Percentiles rank a stretch among this genome's conserved stretches.
phyloP scores from a whole-genome alignment of 2,329 filamentous ascomycete species.

The Venturia pyrina region DNA sequence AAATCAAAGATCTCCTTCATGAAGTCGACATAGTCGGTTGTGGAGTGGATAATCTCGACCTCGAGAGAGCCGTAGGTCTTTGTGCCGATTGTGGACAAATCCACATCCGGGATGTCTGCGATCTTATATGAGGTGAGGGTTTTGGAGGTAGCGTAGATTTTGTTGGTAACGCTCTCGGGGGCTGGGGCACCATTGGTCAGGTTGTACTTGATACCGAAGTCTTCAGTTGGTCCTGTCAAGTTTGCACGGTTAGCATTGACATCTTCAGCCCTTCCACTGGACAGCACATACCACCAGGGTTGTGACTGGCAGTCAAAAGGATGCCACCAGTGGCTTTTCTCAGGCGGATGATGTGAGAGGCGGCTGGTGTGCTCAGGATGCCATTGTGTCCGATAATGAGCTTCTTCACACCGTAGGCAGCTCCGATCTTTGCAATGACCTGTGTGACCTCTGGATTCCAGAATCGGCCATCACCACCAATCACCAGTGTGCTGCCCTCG shows the following conservation, averaged over 20 bases:
- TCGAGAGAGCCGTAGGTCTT: constrained; percentile 78
- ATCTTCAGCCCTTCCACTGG: constrained; percentile 3
- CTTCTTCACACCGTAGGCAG: constrained; percentile 98
- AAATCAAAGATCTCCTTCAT: constrained; percentile 99
- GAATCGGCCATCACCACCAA: constrained; percentile 93
- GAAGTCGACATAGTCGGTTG: constrained; percentile 84
- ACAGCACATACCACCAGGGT: constrained; percentile 73
- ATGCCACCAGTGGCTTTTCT: constrained; percentile 94
- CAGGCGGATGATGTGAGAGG: constrained; percentile 91
- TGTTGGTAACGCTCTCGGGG: constrained; percentile 93
- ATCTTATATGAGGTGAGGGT: constrained; percentile 86
- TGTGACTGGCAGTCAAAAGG: constrained; percentile 92
- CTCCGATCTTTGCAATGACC: constrained; percentile 92
- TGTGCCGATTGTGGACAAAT: constrained; percentile 72
- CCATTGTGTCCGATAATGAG: constrained; percentile 91
- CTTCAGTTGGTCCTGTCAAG: constrained; percentile 67
- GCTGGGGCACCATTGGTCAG: constrained; percentile 90
- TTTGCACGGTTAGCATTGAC: neutral
- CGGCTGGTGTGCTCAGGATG: constrained; percentile 92
- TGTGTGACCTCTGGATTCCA: constrained; percentile 97
- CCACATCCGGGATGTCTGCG: constrained; percentile 73
- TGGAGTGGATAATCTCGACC: constrained; percentile 92
- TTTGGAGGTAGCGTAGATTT: constrained; percentile 91
- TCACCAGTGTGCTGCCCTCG: constrained; percentile 81
- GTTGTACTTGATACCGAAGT: constrained; percentile 99